These are phyloP conservation scores for Ambispora gerdemannii DNA, from an alignment of 192 early-diverging fungal genomes.

Conservation along the genomic window DNA sequence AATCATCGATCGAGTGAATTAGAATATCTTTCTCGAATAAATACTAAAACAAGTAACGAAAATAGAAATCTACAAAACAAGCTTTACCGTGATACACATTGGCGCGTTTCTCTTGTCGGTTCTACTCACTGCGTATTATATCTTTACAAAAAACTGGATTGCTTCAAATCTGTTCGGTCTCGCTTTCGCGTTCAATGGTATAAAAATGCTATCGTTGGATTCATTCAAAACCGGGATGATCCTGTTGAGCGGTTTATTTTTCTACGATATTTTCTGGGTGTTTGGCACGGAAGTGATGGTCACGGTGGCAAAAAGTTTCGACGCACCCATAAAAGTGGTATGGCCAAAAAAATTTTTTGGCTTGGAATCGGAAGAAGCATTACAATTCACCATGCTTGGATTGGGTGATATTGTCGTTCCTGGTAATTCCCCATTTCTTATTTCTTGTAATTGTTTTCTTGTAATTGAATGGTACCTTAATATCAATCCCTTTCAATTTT, in stretches of 20 bases:
- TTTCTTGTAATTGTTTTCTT: not conserved
- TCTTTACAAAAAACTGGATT: constrained; percentile 89
- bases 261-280: constrained; percentile 99
- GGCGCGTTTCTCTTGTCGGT: constrained; percentile 52
- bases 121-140: constrained; percentile 69
- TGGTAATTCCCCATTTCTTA: constrained; percentile 45
- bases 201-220: constrained; percentile 84
- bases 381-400: constrained; percentile 87
- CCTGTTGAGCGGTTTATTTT: constrained; percentile 83
- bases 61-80: constrained; percentile 51
- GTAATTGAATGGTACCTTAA: not conserved
- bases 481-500: not conserved
- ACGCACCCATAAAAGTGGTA: constrained; percentile 95
- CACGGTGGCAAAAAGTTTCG: constrained; percentile 91
- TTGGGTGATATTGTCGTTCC: constrained; percentile 97
- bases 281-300: constrained; percentile 99
- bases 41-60: no score
- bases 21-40: constrained; percentile 35
- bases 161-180: constrained; percentile 85
- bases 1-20: not conserved
- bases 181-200: constrained; percentile 80
- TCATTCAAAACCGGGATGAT: constrained; percentile 97
- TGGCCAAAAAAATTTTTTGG: constrained; percentile 73
- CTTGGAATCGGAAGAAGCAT: constrained; percentile 42
- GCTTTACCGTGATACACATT: constrained; percentile 69